Evolutionary conservation across 768 basidiomycete genomes (phyloP).

Genomic region (Chalciporus sphaerocephalus): DNA sequence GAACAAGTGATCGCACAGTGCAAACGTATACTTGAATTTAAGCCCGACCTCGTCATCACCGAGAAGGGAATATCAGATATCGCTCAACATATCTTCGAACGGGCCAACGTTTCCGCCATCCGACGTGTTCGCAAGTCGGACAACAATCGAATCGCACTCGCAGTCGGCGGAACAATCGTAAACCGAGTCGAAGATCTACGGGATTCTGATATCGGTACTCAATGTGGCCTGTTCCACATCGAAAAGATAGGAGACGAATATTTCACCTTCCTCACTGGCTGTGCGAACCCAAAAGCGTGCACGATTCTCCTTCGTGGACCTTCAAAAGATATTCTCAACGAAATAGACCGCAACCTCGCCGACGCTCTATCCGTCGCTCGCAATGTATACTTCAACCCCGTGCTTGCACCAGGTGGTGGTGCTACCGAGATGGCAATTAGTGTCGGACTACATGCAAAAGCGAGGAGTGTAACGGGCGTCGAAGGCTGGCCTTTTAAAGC

Average conservation of each 20-base stretch:
- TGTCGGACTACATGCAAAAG: conserved; percentile 78
- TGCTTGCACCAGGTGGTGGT: conserved; percentile 91
- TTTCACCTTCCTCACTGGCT: conserved; percentile 96
- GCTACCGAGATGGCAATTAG: conserved; percentile 98
- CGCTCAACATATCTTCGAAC: conserved; percentile 86
- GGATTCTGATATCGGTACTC: conserved; percentile 86
- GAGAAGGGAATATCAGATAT: conserved; percentile 98
- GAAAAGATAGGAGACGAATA: conserved; percentile 99
- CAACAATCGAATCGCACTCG: conserved; percentile 96
- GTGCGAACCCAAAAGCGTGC: conserved; percentile 88
- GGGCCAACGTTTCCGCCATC: conserved; percentile 85
- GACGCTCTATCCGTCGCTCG: conserved; percentile 98
- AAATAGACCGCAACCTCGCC: conserved; percentile 95
- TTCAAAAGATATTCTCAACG: conserved; percentile 96
- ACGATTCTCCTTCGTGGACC: conserved; percentile 97
- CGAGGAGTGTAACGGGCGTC: conserved; percentile 76
- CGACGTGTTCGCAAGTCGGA: conserved; percentile 98
- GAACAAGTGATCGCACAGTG: conserved; percentile 91
- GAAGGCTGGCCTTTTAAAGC: conserved; percentile 90
- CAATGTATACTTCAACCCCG: conserved; percentile 94
- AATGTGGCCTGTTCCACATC: conserved; percentile 93
- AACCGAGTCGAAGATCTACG: conserved; percentile 94
- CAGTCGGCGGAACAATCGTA: conserved; percentile 93
- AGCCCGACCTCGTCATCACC: conserved; percentile 91
- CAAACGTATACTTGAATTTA: conserved; percentile 82